Evolutionary conservation across 2,329 filamentous ascomycete species (phyloP).

Genomic region (Tolypocladium tundrense): DNA sequence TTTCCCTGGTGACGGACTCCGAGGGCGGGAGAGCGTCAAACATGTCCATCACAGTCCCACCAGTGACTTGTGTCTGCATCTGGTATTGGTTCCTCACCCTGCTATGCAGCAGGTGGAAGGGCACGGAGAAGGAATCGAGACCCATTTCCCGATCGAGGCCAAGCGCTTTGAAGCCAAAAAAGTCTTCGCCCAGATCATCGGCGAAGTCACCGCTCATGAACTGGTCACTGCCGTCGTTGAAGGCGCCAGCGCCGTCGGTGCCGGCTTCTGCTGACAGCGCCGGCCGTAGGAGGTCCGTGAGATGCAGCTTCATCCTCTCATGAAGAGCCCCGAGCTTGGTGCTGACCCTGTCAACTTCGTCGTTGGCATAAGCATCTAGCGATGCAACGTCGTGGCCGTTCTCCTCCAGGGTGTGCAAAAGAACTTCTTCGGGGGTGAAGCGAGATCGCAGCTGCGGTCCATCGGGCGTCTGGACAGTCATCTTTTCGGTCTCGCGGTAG

Average conservation of each 20-base stretch:
- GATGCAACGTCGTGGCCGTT: slow-evolving; percentile 74
- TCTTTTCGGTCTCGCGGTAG: slow-evolving; percentile 76
- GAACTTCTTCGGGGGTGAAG: slow-evolving; percentile 74
- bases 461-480: slow-evolving; percentile 38
- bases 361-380: slow-evolving; percentile 79
- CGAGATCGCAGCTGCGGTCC: slow-evolving; percentile 45
- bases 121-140: slow-evolving; percentile 77
- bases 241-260: slow-evolving; percentile 77
- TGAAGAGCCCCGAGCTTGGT: slow-evolving; percentile 75
- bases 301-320: slow-evolving; percentile 86
- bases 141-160: slow-evolving; percentile 88
- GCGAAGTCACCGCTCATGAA: slow-evolving; percentile 96
- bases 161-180: slow-evolving; percentile 95
- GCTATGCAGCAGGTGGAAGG: slow-evolving; percentile 86
- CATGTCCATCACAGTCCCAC: slow-evolving; percentile 47
- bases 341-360: slow-evolving; percentile 82
- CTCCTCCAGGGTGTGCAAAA: slow-evolving; percentile 76
- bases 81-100: slow-evolving; percentile 80
- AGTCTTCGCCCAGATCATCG: slow-evolving; percentile 95
- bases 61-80: slow-evolving; percentile 56
- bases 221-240: slow-evolving; percentile 94
- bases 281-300: slow-evolving; percentile 86
- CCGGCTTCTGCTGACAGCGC: slow-evolving; percentile 67
- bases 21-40: slow-evolving; percentile 60
- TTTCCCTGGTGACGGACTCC: slow-evolving; percentile 70